phyloP scores from a whole-genome alignment of 139 green algal species.

The Picochlorum sp. region DNA sequence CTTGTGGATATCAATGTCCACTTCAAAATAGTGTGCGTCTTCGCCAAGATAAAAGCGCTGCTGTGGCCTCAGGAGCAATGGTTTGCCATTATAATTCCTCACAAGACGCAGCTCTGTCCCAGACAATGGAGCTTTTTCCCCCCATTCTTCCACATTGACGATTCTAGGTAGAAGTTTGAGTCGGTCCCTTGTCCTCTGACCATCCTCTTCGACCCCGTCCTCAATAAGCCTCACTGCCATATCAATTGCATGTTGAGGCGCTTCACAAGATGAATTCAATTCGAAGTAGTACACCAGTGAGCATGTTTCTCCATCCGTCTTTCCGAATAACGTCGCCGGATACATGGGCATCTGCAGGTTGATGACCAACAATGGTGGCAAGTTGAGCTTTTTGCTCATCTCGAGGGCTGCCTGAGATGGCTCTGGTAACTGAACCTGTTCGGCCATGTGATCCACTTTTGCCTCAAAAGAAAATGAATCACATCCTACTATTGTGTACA shows the following conservation, averaged over 20 bases:
- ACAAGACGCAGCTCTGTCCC: conserved; percentile 58
- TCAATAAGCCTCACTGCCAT: conserved; percentile 61
- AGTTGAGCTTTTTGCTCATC: conserved; percentile 28
- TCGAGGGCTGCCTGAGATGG: conserved; percentile 15
- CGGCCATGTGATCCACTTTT: conserved; percentile 66
- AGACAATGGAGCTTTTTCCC: conserved; percentile 49
- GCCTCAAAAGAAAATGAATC: conserved; percentile 64
- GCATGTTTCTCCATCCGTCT: conserved; percentile 46
- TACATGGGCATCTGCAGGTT: conserved; percentile 79
- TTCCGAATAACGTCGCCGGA: conserved; percentile 54
- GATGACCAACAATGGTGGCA: conserved; percentile 72
- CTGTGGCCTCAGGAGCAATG: conserved; percentile 73
- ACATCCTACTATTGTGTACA: conserved; percentile 63
- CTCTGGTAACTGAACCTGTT: conserved; percentile 52
- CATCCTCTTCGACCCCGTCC: conserved; percentile 59
- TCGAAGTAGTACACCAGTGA: conserved; percentile 74
- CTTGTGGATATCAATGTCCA: conserved; percentile 77
- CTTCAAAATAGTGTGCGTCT: conserved; percentile 53
- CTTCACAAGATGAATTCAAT: conserved; percentile 42
- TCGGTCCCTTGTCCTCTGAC: conserved; percentile 52
- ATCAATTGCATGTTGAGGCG: conserved; percentile 50
- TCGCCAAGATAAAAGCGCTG: conserved; percentile 47
- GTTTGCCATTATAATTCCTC: conserved; percentile 79
- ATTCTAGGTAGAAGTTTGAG: conserved; percentile 80
- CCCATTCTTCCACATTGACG: conserved; percentile 74